Conservation (phyloP, 768 basidiomycete genomes). For the Kwoniella sp. region DNA sequence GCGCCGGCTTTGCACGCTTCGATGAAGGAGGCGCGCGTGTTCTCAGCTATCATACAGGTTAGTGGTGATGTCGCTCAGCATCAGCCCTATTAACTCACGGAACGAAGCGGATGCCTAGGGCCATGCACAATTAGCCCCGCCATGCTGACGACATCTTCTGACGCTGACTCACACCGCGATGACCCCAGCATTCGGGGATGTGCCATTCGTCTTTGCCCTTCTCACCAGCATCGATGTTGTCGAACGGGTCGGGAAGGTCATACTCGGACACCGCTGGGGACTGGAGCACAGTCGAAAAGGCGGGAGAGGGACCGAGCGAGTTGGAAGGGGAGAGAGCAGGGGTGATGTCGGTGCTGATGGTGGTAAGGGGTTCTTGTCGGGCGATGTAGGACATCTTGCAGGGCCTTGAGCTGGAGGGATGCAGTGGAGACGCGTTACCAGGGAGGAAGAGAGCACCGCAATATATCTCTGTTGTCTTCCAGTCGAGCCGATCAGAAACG, state of each 20-base stretch:
- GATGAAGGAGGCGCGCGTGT: constrained; percentile 90
- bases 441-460: background rate
- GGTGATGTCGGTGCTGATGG: too few relatives aligned
- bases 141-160: background rate
- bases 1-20: constrained; percentile 92
- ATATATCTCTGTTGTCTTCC: too few relatives aligned
- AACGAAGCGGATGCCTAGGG: constrained; percentile 68
- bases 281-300: constrained; percentile 20
- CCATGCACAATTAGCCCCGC: constrained; percentile 1
- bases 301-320: constrained; percentile 15
- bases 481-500: too few relatives aligned
- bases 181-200: constrained; percentile 72
- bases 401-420: background rate
- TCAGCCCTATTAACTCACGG: constrained; percentile 30
- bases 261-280: constrained; percentile 32
- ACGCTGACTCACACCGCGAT: constrained; percentile 58
- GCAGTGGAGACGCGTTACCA: background rate
- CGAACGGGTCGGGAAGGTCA: constrained; percentile 17
- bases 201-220: constrained; percentile 10
- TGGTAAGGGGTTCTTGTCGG: constrained; percentile 1
- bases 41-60: constrained; percentile 57
- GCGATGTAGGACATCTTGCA: background rate
- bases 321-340: constrained; percentile 14
- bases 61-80: background rate
- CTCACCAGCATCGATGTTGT: background rate